These are phyloP conservation scores for Saksenaea oblongispora DNA, from an alignment of 371 early-diverging fungal species.

Conservation along the genomic window DNA sequence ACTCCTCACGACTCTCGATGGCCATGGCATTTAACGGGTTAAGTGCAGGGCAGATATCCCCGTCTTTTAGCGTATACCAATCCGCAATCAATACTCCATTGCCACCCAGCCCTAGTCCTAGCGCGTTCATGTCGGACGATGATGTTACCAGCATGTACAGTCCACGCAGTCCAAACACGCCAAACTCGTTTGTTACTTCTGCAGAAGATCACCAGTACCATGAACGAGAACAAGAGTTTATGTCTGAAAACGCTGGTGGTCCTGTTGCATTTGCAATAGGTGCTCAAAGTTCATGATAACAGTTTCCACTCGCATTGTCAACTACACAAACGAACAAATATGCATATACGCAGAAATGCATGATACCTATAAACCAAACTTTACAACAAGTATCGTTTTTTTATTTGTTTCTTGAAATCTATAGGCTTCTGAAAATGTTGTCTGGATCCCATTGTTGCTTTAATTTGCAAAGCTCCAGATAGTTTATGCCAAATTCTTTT, in stretches of 20 bases:
- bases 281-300: neutral
- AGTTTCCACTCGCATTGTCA: neutral
- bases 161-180: slow-evolving; percentile 24
- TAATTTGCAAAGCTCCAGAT: slow-evolving; percentile 17
- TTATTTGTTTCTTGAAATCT: neutral
- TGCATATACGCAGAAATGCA: neutral
- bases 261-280: neutral
- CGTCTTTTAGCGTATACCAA: slow-evolving; percentile 4
- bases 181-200: slow-evolving; percentile 3
- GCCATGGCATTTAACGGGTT: neutral
- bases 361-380: neutral
- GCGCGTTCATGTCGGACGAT: slow-evolving; percentile 24
- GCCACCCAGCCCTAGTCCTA: slow-evolving; percentile 23
- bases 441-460: slow-evolving; percentile 36
- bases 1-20: neutral
- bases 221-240: slow-evolving; percentile 3
- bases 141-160: slow-evolving; percentile 18
- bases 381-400: neutral
- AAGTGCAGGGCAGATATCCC: slow-evolving; percentile 1
- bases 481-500: slow-evolving; percentile 30
- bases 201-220: slow-evolving; percentile 6
- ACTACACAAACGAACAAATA: neutral
- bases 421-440: slow-evolving; percentile 9
- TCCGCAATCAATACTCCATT: slow-evolving; percentile 17
- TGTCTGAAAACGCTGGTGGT: neutral